Evolutionary conservation across 2,329 filamentous ascomycete genomes (phyloP).

Genomic region (Fusarium tanahbumbuense): DNA sequence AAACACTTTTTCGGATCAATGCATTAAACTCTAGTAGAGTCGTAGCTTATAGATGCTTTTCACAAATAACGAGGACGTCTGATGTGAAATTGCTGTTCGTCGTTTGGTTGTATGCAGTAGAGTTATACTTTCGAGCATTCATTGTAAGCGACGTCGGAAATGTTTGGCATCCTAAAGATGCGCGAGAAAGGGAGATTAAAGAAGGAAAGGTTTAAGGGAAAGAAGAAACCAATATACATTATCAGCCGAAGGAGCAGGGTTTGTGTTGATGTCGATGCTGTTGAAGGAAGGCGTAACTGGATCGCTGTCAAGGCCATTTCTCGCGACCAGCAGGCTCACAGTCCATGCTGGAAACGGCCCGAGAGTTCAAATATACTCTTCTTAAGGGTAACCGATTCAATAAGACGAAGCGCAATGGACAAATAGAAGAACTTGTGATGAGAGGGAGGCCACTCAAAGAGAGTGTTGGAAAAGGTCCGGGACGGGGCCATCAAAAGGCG

Average conservation of each 20-base stretch:
- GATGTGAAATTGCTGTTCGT: neutral
- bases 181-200: neutral
- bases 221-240: neutral
- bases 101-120: neutral
- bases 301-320: neutral
- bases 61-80: neutral
- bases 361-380: neutral
- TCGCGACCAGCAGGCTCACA: neutral
- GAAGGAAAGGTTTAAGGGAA: neutral
- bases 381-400: fast-evolving
- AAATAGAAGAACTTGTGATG: neutral
- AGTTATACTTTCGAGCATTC: neutral
- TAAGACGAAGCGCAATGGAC: neutral
- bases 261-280: neutral
- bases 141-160: neutral
- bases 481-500: neutral
- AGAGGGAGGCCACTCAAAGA: neutral
- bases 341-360: neutral
- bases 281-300: neutral
- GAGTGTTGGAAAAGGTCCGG: neutral
- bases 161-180: neutral
- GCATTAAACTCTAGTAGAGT: neutral
- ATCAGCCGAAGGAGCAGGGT: neutral
- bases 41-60: neutral
- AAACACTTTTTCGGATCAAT: neutral